Evolutionary conservation across 2,329 filamentous ascomycete species (phyloP).

Genomic region (Coleophoma cylindrospora): DNA sequence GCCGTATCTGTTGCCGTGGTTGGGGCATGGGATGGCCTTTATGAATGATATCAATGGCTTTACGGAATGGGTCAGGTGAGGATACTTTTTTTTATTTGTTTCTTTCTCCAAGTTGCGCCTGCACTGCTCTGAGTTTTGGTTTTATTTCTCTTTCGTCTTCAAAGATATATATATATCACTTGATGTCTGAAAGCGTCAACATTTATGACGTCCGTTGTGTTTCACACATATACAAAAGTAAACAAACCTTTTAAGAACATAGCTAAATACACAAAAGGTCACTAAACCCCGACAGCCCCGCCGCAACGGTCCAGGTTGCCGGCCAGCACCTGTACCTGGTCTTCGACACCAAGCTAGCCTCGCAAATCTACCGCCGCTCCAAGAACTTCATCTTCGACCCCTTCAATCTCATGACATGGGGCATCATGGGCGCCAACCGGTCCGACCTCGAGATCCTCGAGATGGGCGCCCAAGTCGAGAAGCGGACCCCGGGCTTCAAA

Average conservation of each 20-base stretch:
- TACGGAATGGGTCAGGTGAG: constrained; percentile 9
- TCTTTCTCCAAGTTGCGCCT: too few species aligned
- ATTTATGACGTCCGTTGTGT: not conserved
- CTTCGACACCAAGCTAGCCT: constrained; percentile 16
- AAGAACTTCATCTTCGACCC: constrained; percentile 15
- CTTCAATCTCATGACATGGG: constrained; percentile 7
- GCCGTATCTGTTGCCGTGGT: constrained; percentile 8
- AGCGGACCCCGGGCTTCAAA: not conserved
- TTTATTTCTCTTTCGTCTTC: too few species aligned
- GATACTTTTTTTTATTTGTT: not conserved
- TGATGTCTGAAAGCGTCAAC: not conserved
- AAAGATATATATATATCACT: not conserved
- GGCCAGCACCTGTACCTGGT: constrained; percentile 16
- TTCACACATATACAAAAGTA: too few species aligned
- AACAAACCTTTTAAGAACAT: not conserved
- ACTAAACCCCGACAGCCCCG: constrained; percentile 3
- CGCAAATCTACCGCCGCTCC: constrained; percentile 14
- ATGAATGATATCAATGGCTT: constrained; percentile 12
- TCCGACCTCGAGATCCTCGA: constrained; percentile 12
- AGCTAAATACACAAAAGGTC: constrained; percentile 1
- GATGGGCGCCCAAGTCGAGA: constrained; percentile 8
- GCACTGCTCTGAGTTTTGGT: too few species aligned
- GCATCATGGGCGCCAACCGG: constrained; percentile 12
- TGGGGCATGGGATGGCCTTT: constrained; percentile 10
- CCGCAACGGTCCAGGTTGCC: constrained; percentile 9